Conservation (phyloP, 345 rosid species). For the Microthlaspi erraticum region DNA sequence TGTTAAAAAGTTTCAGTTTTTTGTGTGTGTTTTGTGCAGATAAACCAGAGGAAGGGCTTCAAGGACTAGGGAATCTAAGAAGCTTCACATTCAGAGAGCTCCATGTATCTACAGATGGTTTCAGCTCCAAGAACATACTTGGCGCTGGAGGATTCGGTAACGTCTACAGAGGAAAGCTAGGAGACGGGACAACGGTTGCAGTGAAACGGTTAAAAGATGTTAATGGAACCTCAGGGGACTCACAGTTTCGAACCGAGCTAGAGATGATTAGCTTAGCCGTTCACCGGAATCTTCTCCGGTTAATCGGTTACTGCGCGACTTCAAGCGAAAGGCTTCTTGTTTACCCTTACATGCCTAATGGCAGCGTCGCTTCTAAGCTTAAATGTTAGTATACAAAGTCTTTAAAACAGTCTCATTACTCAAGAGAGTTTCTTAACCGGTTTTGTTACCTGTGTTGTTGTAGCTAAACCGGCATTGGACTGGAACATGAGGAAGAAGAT, state of each 20-base stretch:
- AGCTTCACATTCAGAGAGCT: conserved; percentile 85
- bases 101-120: conserved; percentile 73
- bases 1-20: neutral
- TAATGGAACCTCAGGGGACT: conserved; percentile 76
- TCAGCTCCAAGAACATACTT: conserved; percentile 83
- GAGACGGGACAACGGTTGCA: conserved; percentile 75
- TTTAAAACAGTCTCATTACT: conserved; percentile 18
- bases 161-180: conserved; percentile 91
- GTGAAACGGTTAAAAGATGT: conserved; percentile 86
- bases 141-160: conserved; percentile 96
- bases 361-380: conserved; percentile 93
- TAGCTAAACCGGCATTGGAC: conserved; percentile 83
- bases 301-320: conserved; percentile 83
- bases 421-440: neutral
- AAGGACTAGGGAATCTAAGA: conserved; percentile 76
- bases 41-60: conserved; percentile 65
- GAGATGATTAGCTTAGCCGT: conserved; percentile 99
- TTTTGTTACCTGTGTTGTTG: neutral
- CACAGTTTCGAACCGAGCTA: conserved; percentile 87
- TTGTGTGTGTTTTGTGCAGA: conserved; percentile 49
- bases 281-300: conserved; percentile 76
- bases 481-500: conserved; percentile 92
- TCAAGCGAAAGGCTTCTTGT: conserved; percentile 79
- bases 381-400: conserved; percentile 59
- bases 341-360: conserved; percentile 93